Percentiles rank a stretch among this genome's conserved stretches.
These are phyloP conservation scores for Miamiensis avidus DNA, from an alignment of 169 alveolate species.

Conservation along the genomic window DNA sequence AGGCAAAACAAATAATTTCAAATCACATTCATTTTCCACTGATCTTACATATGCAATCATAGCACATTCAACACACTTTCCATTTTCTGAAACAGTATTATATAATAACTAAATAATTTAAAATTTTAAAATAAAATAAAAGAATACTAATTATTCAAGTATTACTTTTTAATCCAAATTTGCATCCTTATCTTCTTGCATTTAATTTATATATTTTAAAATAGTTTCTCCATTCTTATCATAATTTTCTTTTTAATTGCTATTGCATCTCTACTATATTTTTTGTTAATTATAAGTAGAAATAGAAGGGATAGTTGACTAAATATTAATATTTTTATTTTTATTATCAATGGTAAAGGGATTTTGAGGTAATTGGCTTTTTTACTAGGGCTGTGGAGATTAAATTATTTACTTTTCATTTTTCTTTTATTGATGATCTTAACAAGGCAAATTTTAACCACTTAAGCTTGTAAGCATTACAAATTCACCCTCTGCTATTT, in stretches of 20 bases:
- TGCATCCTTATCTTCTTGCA: background rate
- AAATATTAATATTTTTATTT: too few relatives aligned
- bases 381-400: too few relatives aligned
- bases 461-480: slow-evolving; percentile 1
- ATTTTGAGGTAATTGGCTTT: background rate
- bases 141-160: background rate
- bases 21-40: slow-evolving; percentile 1
- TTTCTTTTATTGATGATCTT: background rate
- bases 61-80: slow-evolving; percentile 4
- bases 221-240: background rate
- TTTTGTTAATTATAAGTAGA: too few relatives aligned
- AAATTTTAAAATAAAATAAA: background rate
- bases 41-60: slow-evolving; percentile 12
- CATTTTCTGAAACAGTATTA: slow-evolving; percentile 4
- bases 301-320: background rate
- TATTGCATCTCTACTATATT: too few relatives aligned
- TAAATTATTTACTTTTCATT: background rate
- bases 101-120: background rate
- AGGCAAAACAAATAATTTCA: slow-evolving; percentile 10
- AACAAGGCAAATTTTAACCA: background rate
- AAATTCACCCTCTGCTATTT: slow-evolving; percentile 19
- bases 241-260: background rate
- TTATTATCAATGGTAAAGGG: background rate
- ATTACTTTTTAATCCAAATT: background rate
- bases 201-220: too few relatives aligned